Percentiles rank a stretch among this genome's conserved stretches.
phyloP scores from a whole-genome alignment of 2,329 filamentous ascomycete species.

The Penicillium thymicola region DNA sequence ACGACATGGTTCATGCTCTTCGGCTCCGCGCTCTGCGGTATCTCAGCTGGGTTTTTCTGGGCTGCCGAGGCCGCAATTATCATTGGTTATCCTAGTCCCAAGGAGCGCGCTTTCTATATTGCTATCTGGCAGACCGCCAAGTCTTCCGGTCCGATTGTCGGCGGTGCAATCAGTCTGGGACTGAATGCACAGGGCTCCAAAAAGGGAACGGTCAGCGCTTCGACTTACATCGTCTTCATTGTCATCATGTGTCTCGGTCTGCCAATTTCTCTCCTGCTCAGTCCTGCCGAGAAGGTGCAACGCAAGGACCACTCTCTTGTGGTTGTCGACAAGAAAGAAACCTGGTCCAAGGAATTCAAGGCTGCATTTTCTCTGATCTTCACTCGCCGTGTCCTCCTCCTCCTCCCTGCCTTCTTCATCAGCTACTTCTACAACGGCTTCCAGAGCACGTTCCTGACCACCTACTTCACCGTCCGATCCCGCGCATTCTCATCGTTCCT shows the following conservation, averaged over 20 bases:
- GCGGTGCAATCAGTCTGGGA: conserved; percentile 23
- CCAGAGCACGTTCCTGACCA: conserved; percentile 25
- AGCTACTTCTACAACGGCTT: conserved; percentile 33
- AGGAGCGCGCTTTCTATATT: conserved; percentile 24
- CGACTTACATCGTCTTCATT: conserved; percentile 25
- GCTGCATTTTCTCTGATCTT: conserved; percentile 18
- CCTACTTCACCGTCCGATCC: conserved; percentile 24
- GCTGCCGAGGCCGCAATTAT: conserved; percentile 49
- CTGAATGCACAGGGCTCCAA: conserved; percentile 18
- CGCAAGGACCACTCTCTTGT: conserved; percentile 24
- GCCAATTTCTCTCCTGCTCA: conserved; percentile 19
- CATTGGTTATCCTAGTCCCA: conserved; percentile 40
- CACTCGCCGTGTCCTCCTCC: conserved; percentile 21
- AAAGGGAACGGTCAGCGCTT: conserved; percentile 18
- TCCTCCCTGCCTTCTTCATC: conserved; percentile 29
- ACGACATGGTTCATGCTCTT: conserved; percentile 52
- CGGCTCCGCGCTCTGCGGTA: conserved; percentile 46
- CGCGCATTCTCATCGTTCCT: conserved; percentile 27
- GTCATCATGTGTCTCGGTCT: conserved; percentile 26
- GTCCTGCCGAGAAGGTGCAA: conserved; percentile 25
- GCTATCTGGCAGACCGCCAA: conserved; percentile 27
- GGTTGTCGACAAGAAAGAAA: conserved; percentile 19
- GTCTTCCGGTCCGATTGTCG: conserved; percentile 23
- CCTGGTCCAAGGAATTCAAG: conserved; percentile 23
- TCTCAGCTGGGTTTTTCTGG: conserved; percentile 51